Conservation (phyloP, 306 rosid genomes). For the Senna siamea region DNA sequence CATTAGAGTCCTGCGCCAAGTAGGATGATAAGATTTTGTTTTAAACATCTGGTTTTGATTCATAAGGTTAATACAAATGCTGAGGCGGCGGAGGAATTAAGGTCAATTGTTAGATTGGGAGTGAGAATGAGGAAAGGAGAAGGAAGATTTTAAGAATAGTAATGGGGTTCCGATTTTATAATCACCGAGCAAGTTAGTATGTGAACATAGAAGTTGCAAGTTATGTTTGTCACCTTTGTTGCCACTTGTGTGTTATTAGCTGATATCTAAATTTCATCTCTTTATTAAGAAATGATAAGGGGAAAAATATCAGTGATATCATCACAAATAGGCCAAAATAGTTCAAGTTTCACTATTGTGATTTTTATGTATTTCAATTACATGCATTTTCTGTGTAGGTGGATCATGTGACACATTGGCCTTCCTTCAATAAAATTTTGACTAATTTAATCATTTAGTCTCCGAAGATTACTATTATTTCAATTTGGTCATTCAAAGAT, state of each 20-base stretch:
- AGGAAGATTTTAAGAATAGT: neutral
- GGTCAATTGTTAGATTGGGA: neutral
- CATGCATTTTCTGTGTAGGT: neutral
- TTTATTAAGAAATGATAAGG: too few species aligned
- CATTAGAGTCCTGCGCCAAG: too few species aligned
- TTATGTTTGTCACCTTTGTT: neutral
- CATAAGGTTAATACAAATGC: neutral
- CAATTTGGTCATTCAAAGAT: too few species aligned
- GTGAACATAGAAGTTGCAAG: neutral
- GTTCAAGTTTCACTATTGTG: neutral
- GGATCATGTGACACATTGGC: neutral
- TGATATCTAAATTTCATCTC: neutral
- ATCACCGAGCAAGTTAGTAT: neutral
- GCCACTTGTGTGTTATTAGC: neutral
- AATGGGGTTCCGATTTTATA: neutral
- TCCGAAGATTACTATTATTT: too few species aligned
- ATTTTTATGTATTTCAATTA: neutral
- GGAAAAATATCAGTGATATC: neutral
- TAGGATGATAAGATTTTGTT: neutral
- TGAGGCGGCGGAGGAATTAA: neutral
- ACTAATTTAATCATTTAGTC: too few species aligned
- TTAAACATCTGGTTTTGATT: neutral
- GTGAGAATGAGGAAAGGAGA: neutral
- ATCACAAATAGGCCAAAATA: neutral
- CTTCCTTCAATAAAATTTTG: neutral